phyloP scores from a whole-genome alignment of 2,329 filamentous ascomycete genomes.

The Fusarium dimerum region DNA sequence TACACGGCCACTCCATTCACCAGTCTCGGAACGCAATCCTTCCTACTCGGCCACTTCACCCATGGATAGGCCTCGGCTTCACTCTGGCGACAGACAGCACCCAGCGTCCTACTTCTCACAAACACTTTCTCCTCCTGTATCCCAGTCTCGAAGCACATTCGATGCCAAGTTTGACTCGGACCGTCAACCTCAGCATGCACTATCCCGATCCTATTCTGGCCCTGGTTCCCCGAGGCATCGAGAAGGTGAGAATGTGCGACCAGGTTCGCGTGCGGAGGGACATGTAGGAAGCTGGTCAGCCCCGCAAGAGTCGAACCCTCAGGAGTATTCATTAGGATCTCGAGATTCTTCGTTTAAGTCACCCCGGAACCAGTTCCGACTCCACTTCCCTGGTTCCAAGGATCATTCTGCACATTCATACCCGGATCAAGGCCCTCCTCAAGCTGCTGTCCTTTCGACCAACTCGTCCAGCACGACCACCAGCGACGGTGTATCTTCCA shows the following conservation, averaged over 20 bases:
- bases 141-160: constrained; percentile 48
- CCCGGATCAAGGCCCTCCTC: constrained; percentile 28
- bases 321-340: constrained; percentile 49
- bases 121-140: constrained; percentile 36
- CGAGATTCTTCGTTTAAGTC: constrained; percentile 39
- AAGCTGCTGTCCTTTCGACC: constrained; percentile 30
- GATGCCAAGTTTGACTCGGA: constrained; percentile 48
- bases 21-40: constrained; percentile 47
- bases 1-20: constrained; percentile 46
- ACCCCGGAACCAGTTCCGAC: constrained; percentile 36
- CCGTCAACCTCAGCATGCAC: constrained; percentile 33
- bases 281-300: constrained; percentile 40
- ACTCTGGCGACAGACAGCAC: constrained; percentile 41
- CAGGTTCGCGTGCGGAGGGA: constrained; percentile 39
- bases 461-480: constrained; percentile 30
- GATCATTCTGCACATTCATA: constrained; percentile 31
- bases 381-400: constrained; percentile 40
- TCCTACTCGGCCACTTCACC: constrained; percentile 47
- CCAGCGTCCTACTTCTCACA: constrained; percentile 52
- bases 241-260: constrained; percentile 39
- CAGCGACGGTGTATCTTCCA: constrained; percentile 49
- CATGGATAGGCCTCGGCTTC: constrained; percentile 47
- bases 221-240: constrained; percentile 48
- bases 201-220: constrained; percentile 40
- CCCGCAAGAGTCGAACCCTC: constrained; percentile 41